Evolutionary conservation across 2,329 filamentous ascomycete species (phyloP).

Genomic region (Botrytis medusae): DNA sequence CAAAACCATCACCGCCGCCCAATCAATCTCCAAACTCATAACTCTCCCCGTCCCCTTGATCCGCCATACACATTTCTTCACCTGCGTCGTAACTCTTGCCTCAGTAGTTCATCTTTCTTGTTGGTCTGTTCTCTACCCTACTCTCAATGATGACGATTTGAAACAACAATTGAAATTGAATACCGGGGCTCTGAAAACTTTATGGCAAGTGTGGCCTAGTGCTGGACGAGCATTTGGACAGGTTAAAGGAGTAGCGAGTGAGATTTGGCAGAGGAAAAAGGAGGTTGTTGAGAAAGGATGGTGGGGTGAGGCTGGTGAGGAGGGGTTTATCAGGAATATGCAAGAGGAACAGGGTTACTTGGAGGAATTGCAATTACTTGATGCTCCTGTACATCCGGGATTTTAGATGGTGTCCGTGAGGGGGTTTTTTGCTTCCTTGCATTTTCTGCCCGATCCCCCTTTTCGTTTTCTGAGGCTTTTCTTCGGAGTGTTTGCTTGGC

Average conservation of each 20-base stretch:
- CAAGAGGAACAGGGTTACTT: constrained; percentile 38
- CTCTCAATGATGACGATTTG: constrained; percentile 59
- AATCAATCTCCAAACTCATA: constrained; percentile 72
- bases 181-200: constrained; percentile 43
- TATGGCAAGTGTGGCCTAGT: constrained; percentile 37
- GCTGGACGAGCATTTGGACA: constrained; percentile 67
- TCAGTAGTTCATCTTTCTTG: constrained; percentile 81
- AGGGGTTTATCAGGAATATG: constrained; percentile 38
- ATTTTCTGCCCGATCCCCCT: neutral
- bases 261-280: constrained; percentile 53
- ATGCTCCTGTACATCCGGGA: constrained; percentile 2
- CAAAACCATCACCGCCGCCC: constrained; percentile 77
- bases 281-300: constrained; percentile 34
- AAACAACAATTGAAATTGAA: constrained; percentile 77
- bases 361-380: constrained; percentile 37
- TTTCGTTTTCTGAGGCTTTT: neutral
- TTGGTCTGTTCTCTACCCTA: constrained; percentile 53
- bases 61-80: constrained; percentile 81
- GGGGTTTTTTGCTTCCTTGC: neutral
- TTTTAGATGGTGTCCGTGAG: neutral
- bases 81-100: constrained; percentile 74
- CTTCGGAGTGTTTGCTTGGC: neutral
- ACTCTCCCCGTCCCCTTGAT: constrained; percentile 70
- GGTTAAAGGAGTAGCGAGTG: constrained; percentile 75
- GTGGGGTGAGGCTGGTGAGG: constrained; percentile 36